Base-by-base conservation (phyloP, 805 yeast genomes). In the Candida sakaeoensis region DNA sequence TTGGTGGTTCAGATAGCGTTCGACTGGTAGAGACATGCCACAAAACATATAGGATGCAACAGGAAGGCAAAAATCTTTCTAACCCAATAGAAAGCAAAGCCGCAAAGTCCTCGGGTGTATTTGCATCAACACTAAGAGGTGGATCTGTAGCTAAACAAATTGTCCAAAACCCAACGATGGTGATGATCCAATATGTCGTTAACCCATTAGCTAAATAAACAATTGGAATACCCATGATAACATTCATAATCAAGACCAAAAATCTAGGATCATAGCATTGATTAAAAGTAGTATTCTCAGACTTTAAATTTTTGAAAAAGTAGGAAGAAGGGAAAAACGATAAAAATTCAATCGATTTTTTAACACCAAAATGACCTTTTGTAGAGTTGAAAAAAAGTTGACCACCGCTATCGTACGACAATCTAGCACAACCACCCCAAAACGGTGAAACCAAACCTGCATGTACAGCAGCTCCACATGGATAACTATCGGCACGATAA, bases 381-480 rank as follows among this genome's bases (percentile, higher is more conserved):
- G 65, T 51, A 0, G 80, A 56, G 0, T 65, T 64, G 50, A 85
- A 89, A 1, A 49, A 41, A 2, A 57, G 25, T 39, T 59, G 55
- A 34, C 72, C 74, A 2, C 75, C 62, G 5, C 91, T 88, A 7
- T 60, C 53, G 57, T 77, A 81, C 2, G 78, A 62, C 13, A 85
- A 48, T 37, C 73, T 67, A 1, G 85, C 89, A 55, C 91, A 83
- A 0, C 95, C 96, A 2, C 98, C 98, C 42, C 64, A 65, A 19
- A 70, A 53, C 10, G 91, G 82, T 0, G 93, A 82, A 1, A 89
- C 63, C 0, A 81, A 58, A 1, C 96, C 96, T 2, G 90, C 80
- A 59, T 90, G 96, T 3, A 85, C 77, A 0, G 93, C 97, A 2
- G 96, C 84, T 0, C 89, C 91, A 57, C 98, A 90, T 0, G 91